phyloP scores from a whole-genome alignment of 2,329 filamentous ascomycete species.

The Amesomyces nigricolor region DNA sequence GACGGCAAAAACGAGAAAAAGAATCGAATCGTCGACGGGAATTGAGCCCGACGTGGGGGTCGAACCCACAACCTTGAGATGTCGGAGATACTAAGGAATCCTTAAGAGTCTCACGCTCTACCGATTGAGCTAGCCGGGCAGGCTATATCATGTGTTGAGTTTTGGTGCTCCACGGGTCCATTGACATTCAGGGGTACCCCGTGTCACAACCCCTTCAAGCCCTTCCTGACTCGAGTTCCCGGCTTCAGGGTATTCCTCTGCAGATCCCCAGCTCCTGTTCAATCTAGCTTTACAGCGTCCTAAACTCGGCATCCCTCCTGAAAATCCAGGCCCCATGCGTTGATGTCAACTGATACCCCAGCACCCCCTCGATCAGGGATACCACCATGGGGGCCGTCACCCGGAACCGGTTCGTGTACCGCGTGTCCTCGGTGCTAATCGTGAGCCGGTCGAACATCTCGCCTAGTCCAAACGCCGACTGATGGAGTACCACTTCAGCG shows the following conservation, averaged over 20 bases:
- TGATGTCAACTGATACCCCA: slow-evolving; percentile 39
- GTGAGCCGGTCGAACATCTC: slow-evolving; percentile 40
- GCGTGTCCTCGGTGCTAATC: slow-evolving; percentile 32
- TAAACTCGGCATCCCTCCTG: slow-evolving; percentile 32
- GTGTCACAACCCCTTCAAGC: not conserved
- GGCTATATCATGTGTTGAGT: slow-evolving; percentile 3
- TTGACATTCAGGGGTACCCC: not conserved
- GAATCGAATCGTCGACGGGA: slow-evolving; percentile 9
- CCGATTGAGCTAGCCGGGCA: slow-evolving; percentile 61
- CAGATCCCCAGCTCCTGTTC: too few relatives aligned
- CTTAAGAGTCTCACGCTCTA: slow-evolving; percentile 68
- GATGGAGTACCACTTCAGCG: slow-evolving; percentile 38
- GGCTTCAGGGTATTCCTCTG: too few relatives aligned
- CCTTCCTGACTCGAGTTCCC: too few relatives aligned
- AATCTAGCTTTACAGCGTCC: slow-evolving; percentile 15
- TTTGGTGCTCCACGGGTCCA: not conserved
- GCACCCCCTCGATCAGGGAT: slow-evolving; percentile 41
- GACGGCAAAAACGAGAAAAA: not conserved
- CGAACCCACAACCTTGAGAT: slow-evolving; percentile 21
- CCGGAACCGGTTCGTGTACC: slow-evolving; percentile 30
- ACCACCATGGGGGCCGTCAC: slow-evolving; percentile 42
- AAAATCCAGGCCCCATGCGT: slow-evolving; percentile 27
- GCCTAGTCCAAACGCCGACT: slow-evolving; percentile 42
- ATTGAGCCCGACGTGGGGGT: slow-evolving; percentile 20
- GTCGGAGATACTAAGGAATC: not conserved